Percentiles rank a stretch among this genome's conserved stretches.
phyloP scores from a whole-genome alignment of 1,284 basidiomycete species.

The Cystodermella granulosa region DNA sequence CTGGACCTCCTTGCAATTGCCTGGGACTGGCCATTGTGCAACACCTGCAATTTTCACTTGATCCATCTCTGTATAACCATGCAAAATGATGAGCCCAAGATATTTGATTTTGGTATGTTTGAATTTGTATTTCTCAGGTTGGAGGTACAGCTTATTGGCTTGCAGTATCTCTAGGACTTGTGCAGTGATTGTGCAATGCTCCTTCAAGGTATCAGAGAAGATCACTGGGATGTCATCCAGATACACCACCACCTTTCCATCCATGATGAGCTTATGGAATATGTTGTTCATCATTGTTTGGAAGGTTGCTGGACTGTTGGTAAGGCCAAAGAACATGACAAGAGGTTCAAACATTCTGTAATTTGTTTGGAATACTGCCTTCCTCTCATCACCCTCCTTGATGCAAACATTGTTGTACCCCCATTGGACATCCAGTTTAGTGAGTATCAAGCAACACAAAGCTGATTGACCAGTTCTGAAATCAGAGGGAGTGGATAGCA shows the following conservation, averaged over 20 bases:
- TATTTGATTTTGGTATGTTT: constrained; percentile 23
- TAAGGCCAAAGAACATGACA: constrained; percentile 10
- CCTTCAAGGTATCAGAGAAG: neutral
- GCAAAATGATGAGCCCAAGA: constrained; percentile 37
- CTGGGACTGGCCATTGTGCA: constrained; percentile 10
- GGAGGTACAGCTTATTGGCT: neutral
- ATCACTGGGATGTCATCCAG: constrained; percentile 22
- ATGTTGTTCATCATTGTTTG: constrained; percentile 10
- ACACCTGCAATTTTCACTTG: constrained; percentile 34
- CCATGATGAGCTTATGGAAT: neutral
- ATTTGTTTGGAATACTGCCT: constrained; percentile 7
- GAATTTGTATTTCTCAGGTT: neutral
- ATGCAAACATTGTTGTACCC: constrained; percentile 17
- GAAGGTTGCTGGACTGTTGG: constrained; percentile 4
- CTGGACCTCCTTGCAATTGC: constrained; percentile 16
- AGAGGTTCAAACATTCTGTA: neutral
- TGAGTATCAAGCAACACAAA: constrained; percentile 4
- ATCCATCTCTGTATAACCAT: constrained; percentile 36
- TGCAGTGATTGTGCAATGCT: neutral
- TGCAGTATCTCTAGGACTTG: neutral
- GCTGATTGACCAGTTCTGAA: constrained; percentile 13
- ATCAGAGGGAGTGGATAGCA: constrained; percentile 36
- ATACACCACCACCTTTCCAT: constrained; percentile 11
- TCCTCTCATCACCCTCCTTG: constrained; percentile 12
- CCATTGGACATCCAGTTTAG: constrained; percentile 13